These are phyloP conservation scores for Ceratobasidium sp. DNA, from an alignment of 1,284 basidiomycete genomes.

Conservation along the genomic window DNA sequence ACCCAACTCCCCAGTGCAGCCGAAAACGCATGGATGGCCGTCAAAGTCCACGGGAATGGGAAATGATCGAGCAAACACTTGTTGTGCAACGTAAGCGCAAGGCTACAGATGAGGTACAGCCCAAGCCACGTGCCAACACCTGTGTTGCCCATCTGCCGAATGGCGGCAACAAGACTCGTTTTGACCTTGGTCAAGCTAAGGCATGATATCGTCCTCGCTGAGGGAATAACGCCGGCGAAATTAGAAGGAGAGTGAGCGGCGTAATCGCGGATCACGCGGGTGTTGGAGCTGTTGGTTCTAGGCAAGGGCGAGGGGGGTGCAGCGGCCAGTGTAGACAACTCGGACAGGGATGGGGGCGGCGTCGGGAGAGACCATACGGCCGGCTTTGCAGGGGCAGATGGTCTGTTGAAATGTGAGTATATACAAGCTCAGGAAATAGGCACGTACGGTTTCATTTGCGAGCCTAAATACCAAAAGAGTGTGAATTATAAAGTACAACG, in stretches of 20 bases:
- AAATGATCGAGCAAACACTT: slow-evolving; percentile 89
- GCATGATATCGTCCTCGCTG: neutral
- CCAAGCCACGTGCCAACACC: slow-evolving; percentile 68
- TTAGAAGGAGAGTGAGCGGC: neutral
- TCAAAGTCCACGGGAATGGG: slow-evolving; percentile 93
- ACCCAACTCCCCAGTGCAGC: slow-evolving; percentile 84
- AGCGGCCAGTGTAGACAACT: slow-evolving; percentile 9
- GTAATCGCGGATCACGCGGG: neutral
- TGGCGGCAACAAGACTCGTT: neutral
- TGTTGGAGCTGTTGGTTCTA: neutral
- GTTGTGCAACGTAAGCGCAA: slow-evolving; percentile 91
- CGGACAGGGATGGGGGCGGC: slow-evolving; percentile 41
- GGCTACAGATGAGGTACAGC: slow-evolving; percentile 90
- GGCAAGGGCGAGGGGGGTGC: neutral
- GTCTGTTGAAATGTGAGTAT: neutral
- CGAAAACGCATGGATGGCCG: slow-evolving; percentile 87
- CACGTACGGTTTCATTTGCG: slow-evolving; percentile 9
- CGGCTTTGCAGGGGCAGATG: slow-evolving; percentile 19
- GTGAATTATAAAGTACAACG: neutral
- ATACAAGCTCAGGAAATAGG: neutral
- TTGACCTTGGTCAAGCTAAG: neutral
- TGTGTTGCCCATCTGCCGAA: neutral
- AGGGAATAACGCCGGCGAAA: neutral
- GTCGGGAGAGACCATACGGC: slow-evolving; percentile 31
- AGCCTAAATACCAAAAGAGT: neutral